Evolutionary conservation across 2,329 filamentous ascomycete species (phyloP).

Genomic region (Phialophora chinensis): DNA sequence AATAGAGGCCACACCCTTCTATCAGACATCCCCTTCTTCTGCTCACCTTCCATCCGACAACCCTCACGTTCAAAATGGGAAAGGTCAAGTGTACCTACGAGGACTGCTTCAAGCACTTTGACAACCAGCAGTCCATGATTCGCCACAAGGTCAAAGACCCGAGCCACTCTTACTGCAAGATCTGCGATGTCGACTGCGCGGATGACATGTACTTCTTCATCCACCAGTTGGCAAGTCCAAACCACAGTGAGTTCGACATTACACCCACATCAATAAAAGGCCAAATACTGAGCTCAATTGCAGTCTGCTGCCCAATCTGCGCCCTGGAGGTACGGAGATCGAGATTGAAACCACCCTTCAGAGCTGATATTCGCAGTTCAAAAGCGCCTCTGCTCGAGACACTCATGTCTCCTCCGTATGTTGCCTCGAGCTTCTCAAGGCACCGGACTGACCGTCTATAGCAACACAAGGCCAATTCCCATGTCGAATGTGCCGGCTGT

Average conservation of each 20-base stretch:
- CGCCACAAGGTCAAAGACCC: conserved; percentile 56
- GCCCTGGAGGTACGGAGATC: conserved; percentile 50
- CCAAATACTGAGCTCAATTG: conserved; percentile 10
- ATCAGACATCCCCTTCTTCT: neutral
- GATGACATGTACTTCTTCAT: conserved; percentile 52
- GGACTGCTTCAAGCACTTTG: conserved; percentile 55
- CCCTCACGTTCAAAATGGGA: conserved; percentile 26
- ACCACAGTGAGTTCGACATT: conserved; percentile 46
- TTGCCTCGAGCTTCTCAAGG: conserved; percentile 32
- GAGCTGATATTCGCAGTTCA: conserved; percentile 47
- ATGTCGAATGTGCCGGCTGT: conserved; percentile 59
- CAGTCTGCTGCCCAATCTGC: conserved; percentile 62
- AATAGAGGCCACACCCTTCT: neutral
- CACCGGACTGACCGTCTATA: conserved; percentile 16
- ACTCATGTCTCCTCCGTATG: conserved; percentile 58
- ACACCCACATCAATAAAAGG: neutral
- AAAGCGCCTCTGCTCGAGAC: conserved; percentile 58
- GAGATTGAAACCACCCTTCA: neutral
- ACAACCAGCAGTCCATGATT: conserved; percentile 53
- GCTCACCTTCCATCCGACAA: neutral
- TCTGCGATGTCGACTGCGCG: conserved; percentile 54
- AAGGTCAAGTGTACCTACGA: conserved; percentile 51
- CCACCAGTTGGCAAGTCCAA: conserved; percentile 56
- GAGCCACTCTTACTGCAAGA: conserved; percentile 50
- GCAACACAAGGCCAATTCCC: conserved; percentile 54